Conservation (phyloP, 352 stramenopile genomes). For the Globisporangium cylindrosporum region DNA sequence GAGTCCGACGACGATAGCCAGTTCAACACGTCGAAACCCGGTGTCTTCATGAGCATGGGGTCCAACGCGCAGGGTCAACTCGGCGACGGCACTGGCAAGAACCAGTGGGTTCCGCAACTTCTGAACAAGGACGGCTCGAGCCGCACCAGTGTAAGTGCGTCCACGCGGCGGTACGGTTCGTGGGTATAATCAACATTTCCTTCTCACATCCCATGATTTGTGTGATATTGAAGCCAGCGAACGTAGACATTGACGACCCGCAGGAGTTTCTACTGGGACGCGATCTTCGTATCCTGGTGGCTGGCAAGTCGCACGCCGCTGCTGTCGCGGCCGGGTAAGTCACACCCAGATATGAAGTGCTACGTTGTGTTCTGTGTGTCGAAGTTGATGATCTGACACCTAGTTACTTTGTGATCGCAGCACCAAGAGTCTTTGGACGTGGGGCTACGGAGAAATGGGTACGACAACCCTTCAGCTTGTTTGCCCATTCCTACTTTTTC, state of each 20-base stretch:
- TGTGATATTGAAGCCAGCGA: slow-evolving; percentile 25
- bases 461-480: background rate
- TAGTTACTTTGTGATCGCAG: slow-evolving; percentile 21
- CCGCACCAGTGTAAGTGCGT: slow-evolving; percentile 44
- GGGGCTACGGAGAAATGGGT: slow-evolving; percentile 67
- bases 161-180: background rate
- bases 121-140: slow-evolving; percentile 68
- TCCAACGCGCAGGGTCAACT: slow-evolving; percentile 70
- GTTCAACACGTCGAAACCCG: slow-evolving; percentile 73
- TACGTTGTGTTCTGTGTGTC: background rate
- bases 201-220: background rate
- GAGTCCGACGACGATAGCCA: slow-evolving; percentile 64
- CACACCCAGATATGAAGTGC: background rate
- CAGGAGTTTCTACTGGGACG: slow-evolving; percentile 70
- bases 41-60: slow-evolving; percentile 81
- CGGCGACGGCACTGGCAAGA: slow-evolving; percentile 63
- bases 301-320: slow-evolving; percentile 57
- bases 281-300: slow-evolving; percentile 55
- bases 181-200: background rate
- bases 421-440: slow-evolving; percentile 69
- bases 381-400: slow-evolving; percentile 2
- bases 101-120: slow-evolving; percentile 79
- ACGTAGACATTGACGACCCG: slow-evolving; percentile 61
- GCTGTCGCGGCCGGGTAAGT: slow-evolving; percentile 50
- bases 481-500: background rate